Percentiles rank a stretch among this genome's conserved stretches.
These are phyloP conservation scores for Glycine tomentella DNA, from an alignment of 306 rosid species.

Conservation along the genomic window DNA sequence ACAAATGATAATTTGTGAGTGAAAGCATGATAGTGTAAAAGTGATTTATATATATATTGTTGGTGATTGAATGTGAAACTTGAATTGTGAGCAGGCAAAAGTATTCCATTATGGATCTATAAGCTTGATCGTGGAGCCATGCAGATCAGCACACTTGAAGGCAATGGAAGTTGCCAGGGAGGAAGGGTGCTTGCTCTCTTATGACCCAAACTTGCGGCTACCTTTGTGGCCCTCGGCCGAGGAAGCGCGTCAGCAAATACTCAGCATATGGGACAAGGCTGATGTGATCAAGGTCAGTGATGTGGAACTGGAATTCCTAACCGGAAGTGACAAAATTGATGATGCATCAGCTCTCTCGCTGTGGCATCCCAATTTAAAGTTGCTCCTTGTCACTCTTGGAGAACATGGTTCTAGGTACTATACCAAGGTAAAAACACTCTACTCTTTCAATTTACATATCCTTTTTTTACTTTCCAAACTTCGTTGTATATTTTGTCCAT, in stretches of 20 bases:
- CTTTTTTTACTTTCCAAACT: neutral
- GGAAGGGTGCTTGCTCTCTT: conserved; percentile 87
- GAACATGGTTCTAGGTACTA: conserved; percentile 91
- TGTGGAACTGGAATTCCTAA: conserved; percentile 86
- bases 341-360: conserved; percentile 79
- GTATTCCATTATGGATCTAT: conserved; percentile 94
- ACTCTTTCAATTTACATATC: conserved; percentile 1
- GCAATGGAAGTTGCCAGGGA: conserved; percentile 91
- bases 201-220: conserved; percentile 84
- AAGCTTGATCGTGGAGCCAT: conserved; percentile 97
- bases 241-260: conserved; percentile 85
- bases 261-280: conserved; percentile 92
- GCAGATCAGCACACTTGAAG: conserved; percentile 92
- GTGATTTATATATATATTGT: neutral
- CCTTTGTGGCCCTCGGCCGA: conserved; percentile 81
- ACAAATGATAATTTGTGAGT: too few species aligned
- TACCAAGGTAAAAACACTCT: conserved; percentile 69
- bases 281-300: conserved; percentile 91
- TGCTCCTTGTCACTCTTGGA: conserved; percentile 94
- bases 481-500: neutral
- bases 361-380: conserved; percentile 85
- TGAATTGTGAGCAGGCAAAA: conserved; percentile 68
- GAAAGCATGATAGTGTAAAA: too few species aligned
- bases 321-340: conserved; percentile 71
- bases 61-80: neutral